phyloP scores from a whole-genome alignment of 257 asterid species.

The Solanum ahanhuiri region DNA sequence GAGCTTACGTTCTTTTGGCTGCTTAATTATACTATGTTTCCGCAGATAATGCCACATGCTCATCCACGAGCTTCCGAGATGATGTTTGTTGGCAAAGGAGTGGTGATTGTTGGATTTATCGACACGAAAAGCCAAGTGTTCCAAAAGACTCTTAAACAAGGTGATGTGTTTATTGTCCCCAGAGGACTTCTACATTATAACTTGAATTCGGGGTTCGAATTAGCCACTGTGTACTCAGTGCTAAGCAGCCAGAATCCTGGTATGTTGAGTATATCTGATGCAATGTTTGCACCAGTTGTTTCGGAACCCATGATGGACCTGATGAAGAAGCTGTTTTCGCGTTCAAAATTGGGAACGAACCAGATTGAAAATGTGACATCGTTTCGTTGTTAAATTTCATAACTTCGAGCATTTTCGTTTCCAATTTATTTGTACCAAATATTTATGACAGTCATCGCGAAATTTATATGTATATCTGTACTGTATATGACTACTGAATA shows the following conservation, averaged over 20 bases:
- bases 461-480: neutral
- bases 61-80: conserved; percentile 75
- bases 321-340: conserved; percentile 21
- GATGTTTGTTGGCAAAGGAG: conserved; percentile 42
- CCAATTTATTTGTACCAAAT: neutral
- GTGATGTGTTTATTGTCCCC: conserved; percentile 63
- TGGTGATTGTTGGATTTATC: conserved; percentile 42
- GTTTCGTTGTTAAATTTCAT: neutral
- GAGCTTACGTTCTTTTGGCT: neutral
- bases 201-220: conserved; percentile 48
- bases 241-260: conserved; percentile 81
- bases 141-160: conserved; percentile 33
- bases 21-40: neutral
- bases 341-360: conserved; percentile 22
- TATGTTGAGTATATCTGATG: conserved; percentile 29
- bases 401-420: neutral
- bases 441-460: neutral
- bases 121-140: conserved; percentile 38
- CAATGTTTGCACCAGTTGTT: conserved; percentile 18
- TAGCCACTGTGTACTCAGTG: conserved; percentile 39
- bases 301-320: conserved; percentile 10
- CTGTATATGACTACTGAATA: neutral
- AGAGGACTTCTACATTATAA: conserved; percentile 62
- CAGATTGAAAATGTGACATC: conserved; percentile 27
- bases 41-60: conserved; percentile 27